These are phyloP conservation scores for Arthrobotrys entomopaga DNA, from an alignment of 2,329 filamentous ascomycete genomes.

Conservation along the genomic window DNA sequence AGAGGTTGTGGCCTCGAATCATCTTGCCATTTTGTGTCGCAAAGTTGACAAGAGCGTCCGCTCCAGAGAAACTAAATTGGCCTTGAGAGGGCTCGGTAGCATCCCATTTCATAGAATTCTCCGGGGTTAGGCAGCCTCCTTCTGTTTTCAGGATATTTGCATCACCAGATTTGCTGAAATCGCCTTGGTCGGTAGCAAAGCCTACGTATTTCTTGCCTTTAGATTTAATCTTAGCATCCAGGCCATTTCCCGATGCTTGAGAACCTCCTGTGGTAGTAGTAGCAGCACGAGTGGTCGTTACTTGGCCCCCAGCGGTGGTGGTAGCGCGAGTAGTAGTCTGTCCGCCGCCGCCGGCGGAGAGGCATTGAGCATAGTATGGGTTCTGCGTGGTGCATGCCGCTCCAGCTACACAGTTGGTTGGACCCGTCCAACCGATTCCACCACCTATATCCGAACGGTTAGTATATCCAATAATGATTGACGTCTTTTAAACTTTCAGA, in stretches of 20 bases:
- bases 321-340: constrained; percentile 4
- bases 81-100: constrained; percentile 65
- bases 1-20: constrained; percentile 73
- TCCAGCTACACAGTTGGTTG: constrained; percentile 56
- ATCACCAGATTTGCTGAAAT: constrained; percentile 66
- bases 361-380: constrained; percentile 58
- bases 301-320: background rate
- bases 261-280: constrained; percentile 7
- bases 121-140: constrained; percentile 74
- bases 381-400: constrained; percentile 55
- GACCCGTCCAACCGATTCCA: constrained; percentile 59
- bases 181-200: constrained; percentile 67
- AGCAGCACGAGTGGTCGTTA: background rate
- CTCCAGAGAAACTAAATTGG: constrained; percentile 68
- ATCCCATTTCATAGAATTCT: constrained; percentile 78
- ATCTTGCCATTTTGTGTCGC: constrained; percentile 68
- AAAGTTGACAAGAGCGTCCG: constrained; percentile 71
- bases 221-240: constrained; percentile 53
- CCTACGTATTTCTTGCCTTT: constrained; percentile 68
- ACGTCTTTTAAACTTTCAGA: background rate
- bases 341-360: constrained; percentile 23
- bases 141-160: constrained; percentile 69
- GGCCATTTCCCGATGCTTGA: constrained; percentile 19
- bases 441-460: constrained; percentile 60
- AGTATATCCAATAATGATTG: background rate